These are phyloP conservation scores for Yamadazyma kanchanaburiensis DNA, from an alignment of 1,139 yeast genomes.

Conservation along the genomic window DNA sequence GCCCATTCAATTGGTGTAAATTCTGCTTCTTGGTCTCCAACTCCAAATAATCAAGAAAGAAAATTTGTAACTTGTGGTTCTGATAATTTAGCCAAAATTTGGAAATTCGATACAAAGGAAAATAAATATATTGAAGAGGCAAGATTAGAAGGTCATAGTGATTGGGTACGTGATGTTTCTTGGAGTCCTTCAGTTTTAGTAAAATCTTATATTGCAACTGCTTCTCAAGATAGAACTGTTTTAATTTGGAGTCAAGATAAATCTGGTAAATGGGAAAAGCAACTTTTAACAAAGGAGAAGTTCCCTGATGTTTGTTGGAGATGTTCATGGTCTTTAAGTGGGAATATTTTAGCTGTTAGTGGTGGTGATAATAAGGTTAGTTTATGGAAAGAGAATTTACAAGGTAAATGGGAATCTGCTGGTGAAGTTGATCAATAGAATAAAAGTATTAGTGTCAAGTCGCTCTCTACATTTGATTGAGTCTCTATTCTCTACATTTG, in stretches of 20 bases:
- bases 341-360: conserved; percentile 90
- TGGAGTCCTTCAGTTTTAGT: conserved; percentile 94
- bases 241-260: conserved; percentile 84
- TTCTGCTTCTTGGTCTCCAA: conserved; percentile 96
- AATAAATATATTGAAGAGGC: conserved; percentile 71
- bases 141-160: conserved; percentile 83
- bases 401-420: conserved; percentile 95
- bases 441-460: neutral
- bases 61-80: conserved; percentile 94
- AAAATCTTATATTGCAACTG: conserved; percentile 93
- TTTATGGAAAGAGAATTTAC: conserved; percentile 91
- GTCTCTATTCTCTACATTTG: conserved; percentile 20
- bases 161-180: conserved; percentile 98
- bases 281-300: conserved; percentile 67
- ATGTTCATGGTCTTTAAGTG: conserved; percentile 95
- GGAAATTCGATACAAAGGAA: conserved; percentile 65
- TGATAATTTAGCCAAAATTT: conserved; percentile 87
- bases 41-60: conserved; percentile 39
- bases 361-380: conserved; percentile 97
- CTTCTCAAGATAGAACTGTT: conserved; percentile 95
- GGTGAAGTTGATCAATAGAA: conserved; percentile 81
- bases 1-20: conserved; percentile 95
- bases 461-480: neutral
- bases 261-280: conserved; percentile 77
- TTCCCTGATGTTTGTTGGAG: conserved; percentile 99